A percentile compares a stretch with the other conserved stretches of the same genome.
phyloP scores from a whole-genome alignment of 305 asterid species.

The Fraxinus velutina region DNA sequence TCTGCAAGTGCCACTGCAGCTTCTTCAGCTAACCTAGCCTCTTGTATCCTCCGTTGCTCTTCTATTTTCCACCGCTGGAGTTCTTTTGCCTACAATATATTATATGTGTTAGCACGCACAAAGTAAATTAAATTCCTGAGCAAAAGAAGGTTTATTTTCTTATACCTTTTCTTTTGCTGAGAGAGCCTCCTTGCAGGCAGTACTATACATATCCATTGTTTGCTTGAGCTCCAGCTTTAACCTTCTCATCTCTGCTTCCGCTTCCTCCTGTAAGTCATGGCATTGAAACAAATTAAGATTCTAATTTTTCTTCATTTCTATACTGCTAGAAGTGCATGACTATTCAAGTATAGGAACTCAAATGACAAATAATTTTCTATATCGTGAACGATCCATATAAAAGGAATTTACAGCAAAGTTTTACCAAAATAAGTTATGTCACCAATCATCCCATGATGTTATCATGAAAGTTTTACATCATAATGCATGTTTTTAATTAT shows the following conservation, averaged over 20 bases:
- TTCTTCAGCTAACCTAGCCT: slow-evolving; percentile 62
- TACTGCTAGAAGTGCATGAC: background rate
- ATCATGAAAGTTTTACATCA: background rate
- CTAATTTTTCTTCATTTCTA: background rate
- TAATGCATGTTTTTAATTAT: background rate
- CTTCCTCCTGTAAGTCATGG: slow-evolving; percentile 50
- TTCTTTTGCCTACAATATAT: slow-evolving; percentile 51
- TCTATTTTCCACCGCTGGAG: slow-evolving; percentile 72
- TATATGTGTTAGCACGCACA: background rate
- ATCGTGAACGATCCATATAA: background rate
- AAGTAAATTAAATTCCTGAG: background rate
- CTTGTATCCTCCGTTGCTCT: slow-evolving; percentile 61
- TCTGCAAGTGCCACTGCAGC: slow-evolving; percentile 54
- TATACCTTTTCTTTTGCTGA: slow-evolving; percentile 65
- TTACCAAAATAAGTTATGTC: background rate
- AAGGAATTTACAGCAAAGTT: background rate
- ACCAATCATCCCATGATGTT: background rate
- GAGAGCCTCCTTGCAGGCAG: slow-evolving; percentile 77
- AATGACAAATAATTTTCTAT: background rate
- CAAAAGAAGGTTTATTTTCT: background rate
- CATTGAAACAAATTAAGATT: background rate
- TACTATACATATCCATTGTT: slow-evolving; percentile 75
- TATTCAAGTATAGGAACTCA: background rate
- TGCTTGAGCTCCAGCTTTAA: slow-evolving; percentile 72
- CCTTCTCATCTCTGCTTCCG: slow-evolving; percentile 75